phyloP scores from a whole-genome alignment of 1,139 yeast species.

The Zygosaccharomyces sapae region DNA sequence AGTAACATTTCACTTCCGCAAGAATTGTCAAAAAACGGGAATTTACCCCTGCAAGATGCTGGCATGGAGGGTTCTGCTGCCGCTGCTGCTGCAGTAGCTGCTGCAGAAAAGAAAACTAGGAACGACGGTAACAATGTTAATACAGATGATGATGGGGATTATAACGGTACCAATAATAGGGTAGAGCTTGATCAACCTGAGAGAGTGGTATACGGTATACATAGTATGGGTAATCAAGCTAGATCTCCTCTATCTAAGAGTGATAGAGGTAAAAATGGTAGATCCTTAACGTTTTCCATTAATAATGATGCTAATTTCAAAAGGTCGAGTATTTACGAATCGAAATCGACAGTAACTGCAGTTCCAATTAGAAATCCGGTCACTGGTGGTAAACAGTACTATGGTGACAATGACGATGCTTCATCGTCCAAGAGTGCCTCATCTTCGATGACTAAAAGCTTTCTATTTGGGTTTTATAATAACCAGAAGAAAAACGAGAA shows the following conservation, averaged over 20 bases:
- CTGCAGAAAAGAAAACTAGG: background rate
- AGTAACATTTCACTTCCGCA: slow-evolving; percentile 28
- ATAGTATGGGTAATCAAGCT: background rate
- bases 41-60: slow-evolving; percentile 1
- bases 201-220: background rate
- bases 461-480: slow-evolving; percentile 47
- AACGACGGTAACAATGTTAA: background rate
- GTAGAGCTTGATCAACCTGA: background rate
- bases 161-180: too few relatives aligned
- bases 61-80: slow-evolving; percentile 1
- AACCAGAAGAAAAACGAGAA: slow-evolving; percentile 39
- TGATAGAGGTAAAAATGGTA: slow-evolving; percentile 6
- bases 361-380: slow-evolving; percentile 31
- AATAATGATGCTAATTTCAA: slow-evolving; percentile 26
- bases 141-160: too few relatives aligned
- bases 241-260: slow-evolving; percentile 1
- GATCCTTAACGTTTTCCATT: slow-evolving; percentile 25
- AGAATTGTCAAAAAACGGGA: slow-evolving; percentile 4
- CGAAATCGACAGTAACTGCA: slow-evolving; percentile 35
- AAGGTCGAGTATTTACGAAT: slow-evolving; percentile 35
- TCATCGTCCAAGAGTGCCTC: slow-evolving; percentile 33
- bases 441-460: slow-evolving; percentile 40
- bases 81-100: background rate
- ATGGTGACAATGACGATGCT: slow-evolving; percentile 26
- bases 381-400: slow-evolving; percentile 8